These are phyloP conservation scores for Sclerotinia nivalis DNA, from an alignment of 2,329 filamentous ascomycete genomes.

Conservation along the genomic window DNA sequence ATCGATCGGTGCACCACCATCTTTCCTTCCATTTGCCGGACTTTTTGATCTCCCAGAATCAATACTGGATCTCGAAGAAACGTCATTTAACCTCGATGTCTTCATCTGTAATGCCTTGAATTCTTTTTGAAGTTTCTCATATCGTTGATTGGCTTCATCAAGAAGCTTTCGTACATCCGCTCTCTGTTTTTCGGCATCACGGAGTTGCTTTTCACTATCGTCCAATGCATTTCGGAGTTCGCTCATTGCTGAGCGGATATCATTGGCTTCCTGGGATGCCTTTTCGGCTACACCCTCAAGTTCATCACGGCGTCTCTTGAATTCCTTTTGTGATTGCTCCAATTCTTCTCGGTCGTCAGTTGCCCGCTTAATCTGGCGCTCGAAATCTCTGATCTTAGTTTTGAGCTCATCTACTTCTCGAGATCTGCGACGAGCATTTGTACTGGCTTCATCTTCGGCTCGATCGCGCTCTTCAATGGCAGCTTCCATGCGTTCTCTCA, in stretches of 20 bases:
- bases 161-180: constrained; percentile 71
- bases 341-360: constrained; percentile 77
- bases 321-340: constrained; percentile 70
- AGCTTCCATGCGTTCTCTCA: constrained; percentile 83
- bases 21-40: constrained; percentile 31
- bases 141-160: constrained; percentile 73
- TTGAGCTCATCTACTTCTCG: constrained; percentile 87
- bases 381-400: constrained; percentile 74
- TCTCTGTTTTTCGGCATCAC: constrained; percentile 81
- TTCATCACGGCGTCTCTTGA: constrained; percentile 72
- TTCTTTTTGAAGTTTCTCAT: constrained; percentile 78
- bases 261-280: constrained; percentile 70
- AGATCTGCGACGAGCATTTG: constrained; percentile 70
- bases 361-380: constrained; percentile 71
- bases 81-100: constrained; percentile 38
- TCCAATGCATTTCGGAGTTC: constrained; percentile 80
- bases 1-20: constrained; percentile 34
- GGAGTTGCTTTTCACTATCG: constrained; percentile 79
- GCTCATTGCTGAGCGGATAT: constrained; percentile 74
- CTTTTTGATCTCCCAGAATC: constrained; percentile 42
- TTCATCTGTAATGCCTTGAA: constrained; percentile 55
- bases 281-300: constrained; percentile 70
- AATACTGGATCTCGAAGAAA: constrained; percentile 38
- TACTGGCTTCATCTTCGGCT: constrained; percentile 85
- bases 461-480: constrained; percentile 93